These are phyloP conservation scores for Mychonastes homosphaera DNA, from an alignment of 139 green algal species.

Conservation along the genomic window DNA sequence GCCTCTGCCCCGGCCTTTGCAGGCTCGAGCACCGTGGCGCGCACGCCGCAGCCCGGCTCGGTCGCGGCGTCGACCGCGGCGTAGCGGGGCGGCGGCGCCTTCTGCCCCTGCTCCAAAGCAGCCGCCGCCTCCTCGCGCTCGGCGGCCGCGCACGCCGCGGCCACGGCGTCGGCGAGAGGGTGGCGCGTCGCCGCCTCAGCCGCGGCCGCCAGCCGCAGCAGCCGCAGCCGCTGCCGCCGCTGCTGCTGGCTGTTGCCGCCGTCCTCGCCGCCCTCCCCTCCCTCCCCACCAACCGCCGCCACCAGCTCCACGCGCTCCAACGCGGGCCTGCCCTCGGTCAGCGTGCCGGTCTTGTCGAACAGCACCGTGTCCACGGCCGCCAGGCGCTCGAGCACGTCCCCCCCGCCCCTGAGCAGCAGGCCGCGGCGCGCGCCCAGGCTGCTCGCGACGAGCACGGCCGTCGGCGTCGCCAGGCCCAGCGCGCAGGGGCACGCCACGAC, in stretches of 20 bases:
- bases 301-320: slow-evolving; percentile 20
- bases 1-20: background rate
- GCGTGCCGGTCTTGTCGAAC: slow-evolving; percentile 90
- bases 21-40: background rate
- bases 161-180: slow-evolving; percentile 71
- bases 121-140: slow-evolving; percentile 20
- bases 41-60: slow-evolving; percentile 49
- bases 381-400: slow-evolving; percentile 79
- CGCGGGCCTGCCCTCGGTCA: slow-evolving; percentile 58
- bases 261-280: background rate
- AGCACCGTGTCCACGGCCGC: slow-evolving; percentile 53
- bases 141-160: slow-evolving; percentile 32
- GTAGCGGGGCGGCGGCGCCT: too few relatives aligned
- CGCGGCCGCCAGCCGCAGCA: slow-evolving; percentile 58
- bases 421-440: slow-evolving; percentile 59
- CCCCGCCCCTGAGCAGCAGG: slow-evolving; percentile 75
- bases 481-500: slow-evolving; percentile 95
- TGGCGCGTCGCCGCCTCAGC: slow-evolving; percentile 66
- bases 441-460: slow-evolving; percentile 81
- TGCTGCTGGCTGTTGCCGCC: slow-evolving; percentile 2
- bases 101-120: too few relatives aligned
- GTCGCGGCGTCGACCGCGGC: slow-evolving; percentile 32
- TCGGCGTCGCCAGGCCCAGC: slow-evolving; percentile 91
- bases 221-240: background rate
- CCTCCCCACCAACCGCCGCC: background rate